Conservation (phyloP, 2,329 filamentous ascomycete species). For the Pseudogymnoascus sp. region DNA sequence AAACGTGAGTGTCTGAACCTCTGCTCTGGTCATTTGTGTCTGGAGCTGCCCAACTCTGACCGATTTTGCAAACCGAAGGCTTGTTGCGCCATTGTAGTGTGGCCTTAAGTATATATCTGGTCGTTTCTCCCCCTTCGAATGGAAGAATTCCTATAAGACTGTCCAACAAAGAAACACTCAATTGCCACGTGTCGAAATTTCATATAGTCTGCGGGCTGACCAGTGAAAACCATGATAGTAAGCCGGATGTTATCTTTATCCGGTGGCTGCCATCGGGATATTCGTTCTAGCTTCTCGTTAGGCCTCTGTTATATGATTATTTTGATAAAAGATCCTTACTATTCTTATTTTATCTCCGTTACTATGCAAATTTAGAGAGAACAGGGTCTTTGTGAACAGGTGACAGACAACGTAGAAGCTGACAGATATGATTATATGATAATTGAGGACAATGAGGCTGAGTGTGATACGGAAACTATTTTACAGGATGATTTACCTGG, state of each 20-base stretch:
- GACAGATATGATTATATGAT: background rate
- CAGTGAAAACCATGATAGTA: background rate
- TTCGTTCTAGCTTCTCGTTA: background rate
- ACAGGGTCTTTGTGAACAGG: background rate
- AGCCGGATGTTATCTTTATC: background rate
- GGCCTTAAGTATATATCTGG: background rate
- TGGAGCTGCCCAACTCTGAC: background rate
- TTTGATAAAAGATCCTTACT: background rate
- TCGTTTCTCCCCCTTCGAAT: background rate
- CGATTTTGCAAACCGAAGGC: background rate
- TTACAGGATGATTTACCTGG: background rate
- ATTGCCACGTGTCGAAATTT: background rate
- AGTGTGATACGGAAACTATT: background rate
- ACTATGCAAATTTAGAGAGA: background rate
- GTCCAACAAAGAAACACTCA: background rate
- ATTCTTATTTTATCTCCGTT: background rate
- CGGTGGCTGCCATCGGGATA: background rate
- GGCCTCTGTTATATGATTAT: background rate
- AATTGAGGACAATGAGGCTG: background rate
- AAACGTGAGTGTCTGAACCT: background rate
- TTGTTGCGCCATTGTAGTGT: background rate
- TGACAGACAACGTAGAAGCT: background rate
- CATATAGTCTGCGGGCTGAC: background rate
- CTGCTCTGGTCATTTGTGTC: background rate
- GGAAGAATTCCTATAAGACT: background rate